Evolutionary conservation across 148 eudicot genomes (phyloP).

Genomic region (Cornus suecica): DNA sequence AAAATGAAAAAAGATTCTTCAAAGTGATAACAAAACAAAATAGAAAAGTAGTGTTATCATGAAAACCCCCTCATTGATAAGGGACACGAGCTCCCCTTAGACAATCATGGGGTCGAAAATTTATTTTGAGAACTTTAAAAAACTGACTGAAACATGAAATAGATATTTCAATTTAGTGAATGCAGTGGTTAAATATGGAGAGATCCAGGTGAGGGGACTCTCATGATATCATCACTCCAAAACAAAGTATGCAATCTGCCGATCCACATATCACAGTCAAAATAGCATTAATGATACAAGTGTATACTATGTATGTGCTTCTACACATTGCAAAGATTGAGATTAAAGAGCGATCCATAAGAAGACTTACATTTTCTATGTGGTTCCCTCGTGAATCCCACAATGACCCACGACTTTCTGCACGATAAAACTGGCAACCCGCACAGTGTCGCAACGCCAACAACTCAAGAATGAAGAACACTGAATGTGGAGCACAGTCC

Average conservation of each 20-base stretch:
- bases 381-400: constrained; percentile 88
- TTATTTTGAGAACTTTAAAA: too few species aligned
- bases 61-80: too few species aligned
- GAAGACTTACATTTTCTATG: constrained; percentile 57
- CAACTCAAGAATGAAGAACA: constrained; percentile 72
- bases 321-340: neutral
- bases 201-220: too few species aligned
- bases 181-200: too few species aligned
- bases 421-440: constrained; percentile 88
- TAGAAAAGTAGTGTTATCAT: too few species aligned
- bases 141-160: too few species aligned
- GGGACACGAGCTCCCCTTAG: too few species aligned
- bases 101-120: too few species aligned
- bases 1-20: neutral
- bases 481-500: constrained; percentile 88
- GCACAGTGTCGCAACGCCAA: constrained; percentile 78
- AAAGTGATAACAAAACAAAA: neutral
- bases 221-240: too few species aligned
- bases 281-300: neutral
- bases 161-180: too few species aligned
- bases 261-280: neutral
- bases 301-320: neutral
- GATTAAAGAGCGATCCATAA: neutral
- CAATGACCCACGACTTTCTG: constrained; percentile 71
- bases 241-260: too few species aligned